phyloP scores from a whole-genome alignment of 176 grass and related monocot species.

The Avena eriantha region DNA sequence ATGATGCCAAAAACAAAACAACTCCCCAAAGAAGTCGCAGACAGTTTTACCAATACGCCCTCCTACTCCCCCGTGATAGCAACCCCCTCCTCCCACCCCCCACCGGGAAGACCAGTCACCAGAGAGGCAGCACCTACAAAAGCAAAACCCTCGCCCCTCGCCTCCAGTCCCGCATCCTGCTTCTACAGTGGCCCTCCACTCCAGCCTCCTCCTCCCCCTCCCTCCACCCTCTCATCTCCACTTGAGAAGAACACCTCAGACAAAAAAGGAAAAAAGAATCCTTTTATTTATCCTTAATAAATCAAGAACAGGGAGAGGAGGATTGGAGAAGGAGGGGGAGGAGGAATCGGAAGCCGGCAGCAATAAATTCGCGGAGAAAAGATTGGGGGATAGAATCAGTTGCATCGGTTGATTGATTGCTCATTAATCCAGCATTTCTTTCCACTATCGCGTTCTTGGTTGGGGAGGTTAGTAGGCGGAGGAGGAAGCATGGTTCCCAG shows the following conservation, averaged over 20 bases:
- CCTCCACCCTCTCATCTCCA: constrained; percentile 35
- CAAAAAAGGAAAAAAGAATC: constrained; percentile 37
- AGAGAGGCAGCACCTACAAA: constrained; percentile 57
- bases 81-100: not conserved
- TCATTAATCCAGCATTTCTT: constrained; percentile 35
- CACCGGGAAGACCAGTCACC: too few species aligned
- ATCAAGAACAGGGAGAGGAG: constrained; percentile 58
- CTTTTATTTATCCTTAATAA: constrained; percentile 46
- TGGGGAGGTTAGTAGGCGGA: not conserved
- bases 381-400: constrained; percentile 16
- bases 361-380: constrained; percentile 30
- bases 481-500: constrained; percentile 57
- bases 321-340: constrained; percentile 48
- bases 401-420: constrained; percentile 37
- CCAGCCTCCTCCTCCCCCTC: constrained; percentile 23
- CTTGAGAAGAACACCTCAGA: constrained; percentile 46
- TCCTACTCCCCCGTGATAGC: not conserved
- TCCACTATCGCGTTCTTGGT: constrained; percentile 33
- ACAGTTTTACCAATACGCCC: not conserved
- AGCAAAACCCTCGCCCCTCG: constrained; percentile 59
- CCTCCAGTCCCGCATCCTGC: constrained; percentile 29
- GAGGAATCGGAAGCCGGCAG: constrained; percentile 45
- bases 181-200: constrained; percentile 42
- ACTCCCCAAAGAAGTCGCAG: not conserved
- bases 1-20: constrained; percentile 62